Evolutionary conservation across 148 eudicot genomes (phyloP), one percentile per base, ranked within the genome.

Genomic region (Rhododendron griersonianum): DNA sequence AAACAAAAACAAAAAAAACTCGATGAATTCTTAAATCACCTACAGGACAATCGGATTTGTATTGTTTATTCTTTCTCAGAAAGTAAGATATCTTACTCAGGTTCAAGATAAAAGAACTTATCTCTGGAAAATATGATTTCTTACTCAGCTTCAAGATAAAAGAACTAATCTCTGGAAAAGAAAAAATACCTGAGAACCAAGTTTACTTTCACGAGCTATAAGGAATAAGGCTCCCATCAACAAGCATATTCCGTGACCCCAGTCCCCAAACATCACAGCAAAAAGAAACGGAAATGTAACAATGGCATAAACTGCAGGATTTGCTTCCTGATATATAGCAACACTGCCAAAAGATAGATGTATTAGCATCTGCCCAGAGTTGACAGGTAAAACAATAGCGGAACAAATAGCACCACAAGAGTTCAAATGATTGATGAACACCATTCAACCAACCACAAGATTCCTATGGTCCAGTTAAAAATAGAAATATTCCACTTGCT

Each of bases 201-300:
- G 89, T 89, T 92, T 98, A 84, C 90, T 91, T 92, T 98, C 99
- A 80, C 94, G 94, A 81, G 95, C 96, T 84, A 98, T 91, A 87
- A 98, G 98, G 88, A 92, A 87, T 63, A 98, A 87, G 51, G 99
- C 98, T 88, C 96, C 92, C 89, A 98, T 86, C 81, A 98, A 91
- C 86, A 98, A 92, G 91, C 99, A 98, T 85, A 94, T 91, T 82
- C 99, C 99, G 87, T 98, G 99, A 86, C 99, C 99, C 99, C 99
- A 98, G 88, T 98, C 99, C 74, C 99, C 99, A 90, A 95, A 98
- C 99, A 98, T 98, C 91, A 98, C 99, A 28, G 98, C 99, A 76
- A 98, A 98, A 89, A 98, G 95, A 89, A 98, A 98, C 23, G 99
- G 99, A 88, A 98, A 98, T 51, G 99, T 98, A 91, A 98, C 84